Base-by-base conservation (phyloP, 805 yeast species). In the Sungouiozyma ichnusensis region DNA sequence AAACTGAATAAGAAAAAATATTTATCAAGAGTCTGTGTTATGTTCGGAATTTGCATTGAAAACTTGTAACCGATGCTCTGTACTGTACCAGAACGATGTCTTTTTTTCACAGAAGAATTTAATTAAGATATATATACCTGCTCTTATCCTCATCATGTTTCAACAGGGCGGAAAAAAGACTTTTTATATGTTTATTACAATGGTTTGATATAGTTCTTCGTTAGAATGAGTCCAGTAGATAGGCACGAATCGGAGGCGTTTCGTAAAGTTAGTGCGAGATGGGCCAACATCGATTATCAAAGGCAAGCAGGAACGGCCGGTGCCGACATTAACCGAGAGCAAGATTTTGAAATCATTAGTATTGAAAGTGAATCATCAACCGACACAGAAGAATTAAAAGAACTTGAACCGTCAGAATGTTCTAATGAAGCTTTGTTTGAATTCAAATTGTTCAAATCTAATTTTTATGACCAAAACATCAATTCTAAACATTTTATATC, bases 391-490 rank as follows among this genome's bases (percentile, higher is more conserved):
- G 29, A 24, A 11, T 24, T 24, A 11, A 11, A 6, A 7, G 29
- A 24, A 7, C n/a, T n/a, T n/a, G n/a, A n/a, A n/a, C n/a, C n/a
- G n/a, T 7, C 29, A 24, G 11, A 11, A 6, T 7, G 11, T 24
- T 11, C 6, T 11, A 24, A 24, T 24, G 29, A 24, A 11, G 11
- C 6, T 24, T 24, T 24, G 29, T 24, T 24, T 24, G 9, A 24
- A 11, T 58, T 59, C 43, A 52, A 43, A 38, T 41, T 60, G 5
- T 36, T 58, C 13, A 46, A 43, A 37, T 58, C 63, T 2, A 48
- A 43, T 0, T 35, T 49, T 2, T 55, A 51, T 35, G 63, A 58
- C 32, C 34, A 20, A 3, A 17, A 16, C 4, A 27, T 35, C 2
- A 20, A 40, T 14, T 43, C 59, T 1, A 35, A 48, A 3, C 48